Conservation (phyloP, 768 basidiomycete species). For the Hygrocybe coccinea region DNA sequence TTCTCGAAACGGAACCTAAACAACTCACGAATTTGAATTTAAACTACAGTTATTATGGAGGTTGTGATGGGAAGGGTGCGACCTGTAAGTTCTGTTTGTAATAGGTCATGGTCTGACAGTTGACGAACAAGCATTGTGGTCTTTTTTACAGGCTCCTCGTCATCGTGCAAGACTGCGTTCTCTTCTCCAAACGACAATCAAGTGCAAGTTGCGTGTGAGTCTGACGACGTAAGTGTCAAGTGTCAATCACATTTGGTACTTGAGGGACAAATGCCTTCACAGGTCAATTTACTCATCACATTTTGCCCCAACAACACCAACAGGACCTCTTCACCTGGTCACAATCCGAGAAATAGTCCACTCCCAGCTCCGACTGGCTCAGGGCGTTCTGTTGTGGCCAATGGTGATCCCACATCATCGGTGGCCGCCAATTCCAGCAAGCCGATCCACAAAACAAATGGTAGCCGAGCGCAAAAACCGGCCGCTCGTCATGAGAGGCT, state of each 20-base stretch:
- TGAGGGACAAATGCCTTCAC: neutral
- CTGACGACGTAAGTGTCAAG: neutral
- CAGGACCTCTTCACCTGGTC: neutral
- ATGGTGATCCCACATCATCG: no score
- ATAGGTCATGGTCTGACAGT: neutral
- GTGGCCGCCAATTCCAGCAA: no score
- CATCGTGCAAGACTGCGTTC: neutral
- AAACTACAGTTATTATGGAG: neutral
- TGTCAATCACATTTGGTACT: neutral
- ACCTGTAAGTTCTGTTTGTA: neutral
- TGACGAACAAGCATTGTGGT: neutral
- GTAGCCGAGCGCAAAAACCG: no score
- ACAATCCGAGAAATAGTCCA: neutral
- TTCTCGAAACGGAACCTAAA: neutral
- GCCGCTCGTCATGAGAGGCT: no score
- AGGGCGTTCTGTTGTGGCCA: no score
- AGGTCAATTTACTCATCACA: neutral
- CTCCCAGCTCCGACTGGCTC: no score
- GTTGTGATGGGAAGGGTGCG: neutral
- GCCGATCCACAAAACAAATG: no score
- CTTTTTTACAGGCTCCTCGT: neutral
- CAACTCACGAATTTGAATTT: neutral
- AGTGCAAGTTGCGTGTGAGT: neutral
- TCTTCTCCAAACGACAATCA: neutral
- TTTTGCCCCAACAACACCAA: neutral